Conservation (phyloP, 1,284 basidiomycete genomes). For the Ceratobasidium sp. region DNA sequence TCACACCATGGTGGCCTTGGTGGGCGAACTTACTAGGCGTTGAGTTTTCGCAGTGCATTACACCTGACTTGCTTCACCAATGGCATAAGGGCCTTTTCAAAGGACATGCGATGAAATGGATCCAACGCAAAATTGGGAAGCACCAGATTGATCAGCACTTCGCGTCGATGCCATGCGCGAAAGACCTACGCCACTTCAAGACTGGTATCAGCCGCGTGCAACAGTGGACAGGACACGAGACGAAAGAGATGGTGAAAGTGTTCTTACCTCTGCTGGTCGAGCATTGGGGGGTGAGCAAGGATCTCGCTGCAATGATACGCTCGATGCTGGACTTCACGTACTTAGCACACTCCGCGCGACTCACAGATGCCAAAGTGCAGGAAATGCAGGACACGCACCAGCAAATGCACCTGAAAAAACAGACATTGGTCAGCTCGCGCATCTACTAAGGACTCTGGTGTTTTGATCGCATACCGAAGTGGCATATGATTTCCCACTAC, state of each 20-base stretch:
- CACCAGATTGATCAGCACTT: neutral
- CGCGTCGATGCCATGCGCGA: slow-evolving; percentile 1
- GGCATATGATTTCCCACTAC: slow-evolving; percentile 50
- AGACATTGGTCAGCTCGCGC: neutral
- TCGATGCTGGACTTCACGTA: neutral
- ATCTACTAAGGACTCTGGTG: neutral
- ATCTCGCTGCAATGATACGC: neutral
- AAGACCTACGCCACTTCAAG: slow-evolving; percentile 12
- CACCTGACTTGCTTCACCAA: slow-evolving; percentile 53
- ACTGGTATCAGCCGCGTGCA: slow-evolving; percentile 2
- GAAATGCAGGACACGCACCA: neutral
- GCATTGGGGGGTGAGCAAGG: neutral
- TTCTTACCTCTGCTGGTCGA: slow-evolving; percentile 8
- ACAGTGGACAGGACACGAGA: slow-evolving; percentile 18
- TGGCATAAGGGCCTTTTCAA: slow-evolving; percentile 55
- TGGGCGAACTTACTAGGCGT: slow-evolving; percentile 5
- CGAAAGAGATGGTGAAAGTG: slow-evolving; percentile 23
- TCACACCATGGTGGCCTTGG: slow-evolving; percentile 8
- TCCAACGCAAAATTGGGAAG: neutral
- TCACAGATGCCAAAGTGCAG: neutral
- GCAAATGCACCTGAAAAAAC: neutral
- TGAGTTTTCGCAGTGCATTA: slow-evolving; percentile 49
- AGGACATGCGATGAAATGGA: slow-evolving; percentile 43
- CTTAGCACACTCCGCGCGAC: neutral
- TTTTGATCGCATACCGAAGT: slow-evolving; percentile 13